Conservation (phyloP, 2,329 filamentous ascomycete genomes). For the Gaeumannomyces sp. region DNA sequence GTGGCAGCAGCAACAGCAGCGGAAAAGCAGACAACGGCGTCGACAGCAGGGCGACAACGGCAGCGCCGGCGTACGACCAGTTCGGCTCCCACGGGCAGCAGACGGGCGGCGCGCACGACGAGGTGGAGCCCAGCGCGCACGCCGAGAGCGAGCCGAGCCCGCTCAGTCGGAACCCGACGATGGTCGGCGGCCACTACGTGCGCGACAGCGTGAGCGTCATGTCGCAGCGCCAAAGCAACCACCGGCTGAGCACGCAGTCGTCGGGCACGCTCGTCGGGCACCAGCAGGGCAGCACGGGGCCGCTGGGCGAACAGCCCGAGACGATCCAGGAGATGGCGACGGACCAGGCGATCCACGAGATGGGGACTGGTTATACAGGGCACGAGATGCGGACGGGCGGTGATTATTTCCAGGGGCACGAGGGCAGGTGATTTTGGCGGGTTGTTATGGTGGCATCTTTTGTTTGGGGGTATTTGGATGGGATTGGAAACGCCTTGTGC, state of each 20-base stretch:
- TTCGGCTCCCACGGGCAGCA: no score
- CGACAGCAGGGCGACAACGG: not conserved
- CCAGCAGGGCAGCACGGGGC: not conserved
- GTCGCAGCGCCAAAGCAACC: not conserved
- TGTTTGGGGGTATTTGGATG: no score
- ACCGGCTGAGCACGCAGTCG: not conserved
- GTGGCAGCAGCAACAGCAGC: not conserved
- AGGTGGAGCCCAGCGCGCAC: no score
- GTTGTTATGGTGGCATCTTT: no score
- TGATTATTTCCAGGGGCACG: not conserved
- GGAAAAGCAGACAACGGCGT: not conserved
- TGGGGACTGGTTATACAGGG: no score
- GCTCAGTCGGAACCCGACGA: no score
- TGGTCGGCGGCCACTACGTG: not conserved
- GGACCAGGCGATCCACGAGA: not conserved
- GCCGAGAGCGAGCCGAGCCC: no score
- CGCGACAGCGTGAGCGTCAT: not conserved
- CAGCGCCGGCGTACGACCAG: no score
- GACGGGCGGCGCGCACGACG: no score
- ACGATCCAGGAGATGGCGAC: not conserved
- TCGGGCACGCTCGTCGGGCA: not conserved
- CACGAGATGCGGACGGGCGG: no score
- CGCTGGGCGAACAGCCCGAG: not conserved
- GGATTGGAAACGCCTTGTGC: no score
- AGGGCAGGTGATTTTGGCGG: not conserved